Base-by-base conservation (phyloP, 2,329 filamentous ascomycete genomes). In the Colletotrichum liaoningense region DNA sequence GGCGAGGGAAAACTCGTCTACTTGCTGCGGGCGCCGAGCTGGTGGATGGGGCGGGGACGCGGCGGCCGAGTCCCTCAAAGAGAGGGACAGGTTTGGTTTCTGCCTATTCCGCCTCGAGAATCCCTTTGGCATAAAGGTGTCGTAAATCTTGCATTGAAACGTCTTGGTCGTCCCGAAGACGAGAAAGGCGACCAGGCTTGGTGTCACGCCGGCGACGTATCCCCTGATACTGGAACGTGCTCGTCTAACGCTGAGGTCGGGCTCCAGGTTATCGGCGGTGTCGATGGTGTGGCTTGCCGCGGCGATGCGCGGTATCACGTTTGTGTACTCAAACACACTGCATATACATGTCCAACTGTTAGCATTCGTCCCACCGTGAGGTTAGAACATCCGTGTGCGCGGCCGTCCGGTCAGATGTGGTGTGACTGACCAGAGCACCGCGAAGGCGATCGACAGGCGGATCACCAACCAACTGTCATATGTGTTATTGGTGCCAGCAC, bases 381-480 rank as follows among this genome's bases (percentile, higher is more conserved):
- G 14, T 42, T 42, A 35, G 4, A 42, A 42, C 2, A 42, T 42
- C 6, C 16, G 38, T 6, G 38, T 42, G 16, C 38, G 14, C 38
- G 16, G 16, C 16, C 16, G 16, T 42, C 38, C 38, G 38, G 38
- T 19, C 38, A 3, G 7, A 16, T n/a, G 2, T 8, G 1, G 4
- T 12, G 5, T 22, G 4, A 12, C 79, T 74, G 73, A 83, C 82
- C 82, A 79, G 54, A 87, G 76, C 28, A 84, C 80, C 2, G 82
- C 68, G 70, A 87, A 87, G 3, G 81, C 85, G 12, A 87, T 80
- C 1, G 82, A 81, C 67, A 87, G 86, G 8, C 86, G 83, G 9
- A 83, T 79, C 5, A 87, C 76, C 7, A 87, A 80, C 80, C 84
- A 86, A 52, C 78, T 81, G 74, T 87, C 85, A 74, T 87, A 87